Evolutionary conservation across 1,284 basidiomycete species (phyloP).

Genomic region (Trichosporon asahii): DNA sequence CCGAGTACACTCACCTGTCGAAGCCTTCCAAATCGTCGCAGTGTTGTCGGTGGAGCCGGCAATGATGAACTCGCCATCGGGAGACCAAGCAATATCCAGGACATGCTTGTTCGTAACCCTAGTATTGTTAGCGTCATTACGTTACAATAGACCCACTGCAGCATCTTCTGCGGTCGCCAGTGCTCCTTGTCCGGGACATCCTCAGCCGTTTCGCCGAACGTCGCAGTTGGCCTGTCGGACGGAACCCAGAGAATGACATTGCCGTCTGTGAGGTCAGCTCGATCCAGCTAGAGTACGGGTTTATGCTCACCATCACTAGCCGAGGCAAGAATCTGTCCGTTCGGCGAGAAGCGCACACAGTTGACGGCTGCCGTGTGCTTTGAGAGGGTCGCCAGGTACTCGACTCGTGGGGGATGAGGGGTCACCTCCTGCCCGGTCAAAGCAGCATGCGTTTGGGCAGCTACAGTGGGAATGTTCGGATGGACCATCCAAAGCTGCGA

Average conservation of each 20-base stretch:
- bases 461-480: constrained; percentile 71
- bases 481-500: constrained; percentile 89
- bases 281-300: not conserved
- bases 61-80: constrained; percentile 86
- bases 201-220: constrained; percentile 75
- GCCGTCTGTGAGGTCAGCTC: constrained; percentile 63
- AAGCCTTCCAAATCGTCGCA: constrained; percentile 56
- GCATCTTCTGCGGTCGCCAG: constrained; percentile 87
- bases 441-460: constrained; percentile 56
- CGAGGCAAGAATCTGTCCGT: constrained; percentile 87
- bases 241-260: constrained; percentile 95
- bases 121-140: constrained; percentile 10
- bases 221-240: constrained; percentile 67
- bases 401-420: constrained; percentile 76
- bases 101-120: constrained; percentile 79
- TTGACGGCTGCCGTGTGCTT: constrained; percentile 95
- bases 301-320: constrained; percentile 79
- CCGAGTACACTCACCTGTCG: constrained; percentile 36
- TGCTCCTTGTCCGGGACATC: constrained; percentile 89
- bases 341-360: constrained; percentile 92
- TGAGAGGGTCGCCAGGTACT: constrained; percentile 89
- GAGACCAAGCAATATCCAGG: constrained; percentile 96
- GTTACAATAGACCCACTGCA: constrained; percentile 60
- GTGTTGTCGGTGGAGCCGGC: constrained; percentile 96
- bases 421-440: constrained; percentile 56